Evolutionary conservation across 257 asterid species (phyloP).

Genomic region (Apocynum venetum): DNA sequence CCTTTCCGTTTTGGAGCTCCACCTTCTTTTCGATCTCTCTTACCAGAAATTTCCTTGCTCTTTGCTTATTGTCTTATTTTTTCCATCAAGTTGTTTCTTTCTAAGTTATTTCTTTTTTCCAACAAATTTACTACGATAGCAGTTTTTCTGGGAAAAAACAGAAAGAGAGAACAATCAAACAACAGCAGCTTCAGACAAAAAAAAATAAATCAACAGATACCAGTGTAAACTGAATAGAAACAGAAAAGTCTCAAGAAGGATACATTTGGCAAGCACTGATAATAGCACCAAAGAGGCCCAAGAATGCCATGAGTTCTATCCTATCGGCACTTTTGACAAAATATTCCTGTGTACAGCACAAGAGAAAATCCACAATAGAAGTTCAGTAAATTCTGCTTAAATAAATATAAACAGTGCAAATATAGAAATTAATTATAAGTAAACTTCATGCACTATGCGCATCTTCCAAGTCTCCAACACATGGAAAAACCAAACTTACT

Average conservation of each 20-base stretch:
- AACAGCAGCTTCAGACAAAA: not conserved
- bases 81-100: not conserved
- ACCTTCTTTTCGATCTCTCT: not conserved
- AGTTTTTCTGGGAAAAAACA: not conserved
- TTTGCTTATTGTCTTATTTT: not conserved
- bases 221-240: not conserved
- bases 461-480: not conserved
- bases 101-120: not conserved
- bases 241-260: conserved; percentile 25
- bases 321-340: conserved; percentile 85
- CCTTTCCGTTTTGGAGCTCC: not conserved
- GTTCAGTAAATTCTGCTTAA: not conserved
- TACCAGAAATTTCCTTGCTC: not conserved
- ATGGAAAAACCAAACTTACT: not conserved
- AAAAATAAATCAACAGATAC: not conserved
- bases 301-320: conserved; percentile 87
- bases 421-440: not conserved
- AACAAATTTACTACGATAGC: not conserved
- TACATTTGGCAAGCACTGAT: conserved; percentile 88
- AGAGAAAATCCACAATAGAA: conserved; percentile 2
- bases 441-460: not conserved
- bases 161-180: not conserved
- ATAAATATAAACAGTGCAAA: not conserved
- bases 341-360: conserved; percentile 57
- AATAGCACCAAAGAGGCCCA: conserved; percentile 91